A percentile compares a stretch with the other conserved stretches of the same genome.
Conservation (phyloP, 2,329 filamentous ascomycete species). For the Claviceps pusilla region DNA sequence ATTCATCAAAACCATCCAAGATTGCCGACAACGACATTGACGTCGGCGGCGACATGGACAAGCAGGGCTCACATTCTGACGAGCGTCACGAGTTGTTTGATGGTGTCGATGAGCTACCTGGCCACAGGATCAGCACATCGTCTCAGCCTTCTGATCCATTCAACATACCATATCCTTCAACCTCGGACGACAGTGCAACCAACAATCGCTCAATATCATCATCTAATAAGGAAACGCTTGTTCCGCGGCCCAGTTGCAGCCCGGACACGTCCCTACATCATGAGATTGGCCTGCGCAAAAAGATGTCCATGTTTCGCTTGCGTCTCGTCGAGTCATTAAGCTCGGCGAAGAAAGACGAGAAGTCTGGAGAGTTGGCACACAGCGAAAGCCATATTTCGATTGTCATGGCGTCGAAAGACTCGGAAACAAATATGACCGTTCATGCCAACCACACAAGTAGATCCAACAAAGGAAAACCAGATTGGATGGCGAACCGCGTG, state of each 20-base stretch:
- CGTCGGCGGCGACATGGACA: not conserved
- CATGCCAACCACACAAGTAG: not conserved
- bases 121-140: constrained; percentile 6
- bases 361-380: constrained; percentile 3
- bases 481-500: constrained; percentile 14
- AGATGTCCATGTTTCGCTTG: constrained; percentile 17
- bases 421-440: constrained; percentile 1
- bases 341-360: constrained; percentile 5
- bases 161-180: constrained; percentile 19
- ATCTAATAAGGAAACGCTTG: constrained; percentile 4
- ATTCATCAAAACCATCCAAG: constrained; percentile 5
- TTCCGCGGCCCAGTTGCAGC: constrained; percentile 6
- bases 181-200: constrained; percentile 7
- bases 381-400: constrained; percentile 3
- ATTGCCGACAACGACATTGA: not conserved
- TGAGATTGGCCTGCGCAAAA: constrained; percentile 12
- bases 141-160: constrained; percentile 19
- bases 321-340: constrained; percentile 8
- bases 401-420: constrained; percentile 1
- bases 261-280: not conserved
- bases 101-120: constrained; percentile 3
- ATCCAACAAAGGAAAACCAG: constrained; percentile 5
- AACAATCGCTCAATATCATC: constrained; percentile 5
- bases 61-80: not conserved
- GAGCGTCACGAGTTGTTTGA: not conserved